Conservation (phyloP, 805 yeast genomes). For the Schwanniomyces sp. region DNA sequence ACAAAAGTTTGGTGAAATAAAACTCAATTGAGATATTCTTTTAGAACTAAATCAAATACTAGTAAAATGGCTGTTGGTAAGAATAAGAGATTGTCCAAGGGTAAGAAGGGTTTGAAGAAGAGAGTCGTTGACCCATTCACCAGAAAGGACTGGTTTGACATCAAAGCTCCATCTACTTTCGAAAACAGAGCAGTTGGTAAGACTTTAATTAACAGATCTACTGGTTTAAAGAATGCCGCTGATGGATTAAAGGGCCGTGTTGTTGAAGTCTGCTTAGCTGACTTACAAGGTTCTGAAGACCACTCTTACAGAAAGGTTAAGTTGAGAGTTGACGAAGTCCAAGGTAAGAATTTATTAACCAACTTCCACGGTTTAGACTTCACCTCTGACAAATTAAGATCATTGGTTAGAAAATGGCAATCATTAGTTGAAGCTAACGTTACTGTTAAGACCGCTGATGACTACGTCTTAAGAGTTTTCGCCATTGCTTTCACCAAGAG, state of each 20-base stretch:
- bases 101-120: slow-evolving; percentile 96
- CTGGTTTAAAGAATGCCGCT: slow-evolving; percentile 94
- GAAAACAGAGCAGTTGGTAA: slow-evolving; percentile 96
- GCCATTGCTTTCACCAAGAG: slow-evolving; percentile 97
- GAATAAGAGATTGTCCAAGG: slow-evolving; percentile 80
- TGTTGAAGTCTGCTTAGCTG: slow-evolving; percentile 89
- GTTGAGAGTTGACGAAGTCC: slow-evolving; percentile 96
- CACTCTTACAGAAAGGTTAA: slow-evolving; percentile 93
- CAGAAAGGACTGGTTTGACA: slow-evolving; percentile 95
- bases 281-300: slow-evolving; percentile 95
- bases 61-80: slow-evolving; percentile 75
- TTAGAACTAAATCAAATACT: neutral
- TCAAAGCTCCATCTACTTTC: slow-evolving; percentile 95
- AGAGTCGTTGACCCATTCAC: slow-evolving; percentile 97
- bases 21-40: slow-evolving; percentile 1
- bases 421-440: slow-evolving; percentile 94
- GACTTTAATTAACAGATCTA: slow-evolving; percentile 93
- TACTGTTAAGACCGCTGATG: slow-evolving; percentile 94
- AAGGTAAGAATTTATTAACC: slow-evolving; percentile 94
- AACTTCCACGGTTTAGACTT: slow-evolving; percentile 98
- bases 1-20: slow-evolving; percentile 1
- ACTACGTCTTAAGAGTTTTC: slow-evolving; percentile 90
- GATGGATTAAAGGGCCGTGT: slow-evolving; percentile 96
- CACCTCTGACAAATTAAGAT: slow-evolving; percentile 93
- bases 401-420: slow-evolving; percentile 97